Base-by-base conservation (phyloP, 345 rosid genomes). In the Arabidopsis arenosa region DNA sequence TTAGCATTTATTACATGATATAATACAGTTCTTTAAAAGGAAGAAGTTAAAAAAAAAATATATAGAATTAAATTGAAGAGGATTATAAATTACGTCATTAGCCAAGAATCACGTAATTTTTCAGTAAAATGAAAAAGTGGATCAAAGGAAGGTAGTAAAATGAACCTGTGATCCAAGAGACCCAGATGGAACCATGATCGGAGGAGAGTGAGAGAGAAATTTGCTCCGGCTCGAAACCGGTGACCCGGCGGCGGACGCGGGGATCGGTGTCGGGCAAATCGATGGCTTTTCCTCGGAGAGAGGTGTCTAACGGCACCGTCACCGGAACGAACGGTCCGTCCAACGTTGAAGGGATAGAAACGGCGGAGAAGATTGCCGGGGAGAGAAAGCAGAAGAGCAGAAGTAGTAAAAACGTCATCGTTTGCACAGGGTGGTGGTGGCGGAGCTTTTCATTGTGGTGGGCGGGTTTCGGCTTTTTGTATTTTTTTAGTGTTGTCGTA, bases 141-240 rank as follows among this genome's bases (percentile, higher is more conserved):
- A 62, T 51, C 7, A 4, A 43, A 51, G 14, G 56, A 43, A 51
- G 9, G 56, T 36, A 36, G 4, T 15, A 39, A 21, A 54, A 39
- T 15, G 47, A 70, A 90, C 93, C 90, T 58, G 91, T 90, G 68
- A 90, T 80, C 93, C 96, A 90, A 26, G 96, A 84, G 64, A 90
- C 82, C 96, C 96, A 90, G 11, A 90, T 67, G 23, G 93, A 90
- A 63, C 84, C 90, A 17, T 80, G 73, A 69, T 47, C 79, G 49
- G 80, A 62, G 3, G 96, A 88, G 13, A 90, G 82, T 39, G 93
- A 78, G 17, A 88, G 48, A 6, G 93, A 88, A 66, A 90, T 83
- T 72, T 90, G 96, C 75, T 90, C 93, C 4, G 93, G 96, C 68
- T 76, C 74, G 73, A 86, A 83, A 6, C 86, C 88, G 39, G 63